Percentiles rank a stretch among this genome's conserved stretches.
These are phyloP conservation scores for Cladobotryum protrusum DNA, from an alignment of 2,329 filamentous ascomycete species.

Conservation along the genomic window DNA sequence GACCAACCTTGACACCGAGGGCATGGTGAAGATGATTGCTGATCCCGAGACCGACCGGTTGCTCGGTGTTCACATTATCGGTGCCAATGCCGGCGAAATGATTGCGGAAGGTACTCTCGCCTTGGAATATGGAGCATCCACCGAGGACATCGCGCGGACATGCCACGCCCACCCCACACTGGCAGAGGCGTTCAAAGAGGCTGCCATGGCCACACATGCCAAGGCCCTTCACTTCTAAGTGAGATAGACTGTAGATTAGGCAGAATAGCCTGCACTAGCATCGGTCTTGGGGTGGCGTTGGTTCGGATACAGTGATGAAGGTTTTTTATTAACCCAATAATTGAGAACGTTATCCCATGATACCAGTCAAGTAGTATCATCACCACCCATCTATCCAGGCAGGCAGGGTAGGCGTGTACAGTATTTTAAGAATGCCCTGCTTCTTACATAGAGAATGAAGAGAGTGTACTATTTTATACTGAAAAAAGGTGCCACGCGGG, in stretches of 20 bases:
- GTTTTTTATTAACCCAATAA: too few species aligned
- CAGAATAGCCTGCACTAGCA: background rate
- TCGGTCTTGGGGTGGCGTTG: background rate
- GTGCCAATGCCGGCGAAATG: conserved; percentile 96
- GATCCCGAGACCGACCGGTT: conserved; percentile 96
- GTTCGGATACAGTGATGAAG: too few species aligned
- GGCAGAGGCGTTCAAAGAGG: conserved; percentile 98
- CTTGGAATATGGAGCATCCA: conserved; percentile 91
- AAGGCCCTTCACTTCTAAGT: conserved; percentile 91
- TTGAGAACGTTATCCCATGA: too few species aligned
- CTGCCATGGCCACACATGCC: conserved; percentile 92
- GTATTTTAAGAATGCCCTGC: background rate
- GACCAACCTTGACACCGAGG: conserved; percentile 95
- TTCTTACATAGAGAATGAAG: background rate
- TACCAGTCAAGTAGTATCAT: too few species aligned
- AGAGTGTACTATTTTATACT: background rate
- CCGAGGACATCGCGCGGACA: conserved; percentile 89
- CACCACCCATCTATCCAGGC: too few species aligned
- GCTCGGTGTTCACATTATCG: conserved; percentile 93
- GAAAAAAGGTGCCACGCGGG: too few species aligned
- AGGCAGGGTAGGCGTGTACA: background rate
- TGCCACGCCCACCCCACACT: conserved; percentile 96
- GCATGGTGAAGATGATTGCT: conserved; percentile 93
- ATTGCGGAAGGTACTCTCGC: conserved; percentile 95
- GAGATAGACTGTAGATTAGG: background rate